Evolutionary conservation across 306 rosid genomes (phyloP).

Genomic region (Erythrophleum fordii): DNA sequence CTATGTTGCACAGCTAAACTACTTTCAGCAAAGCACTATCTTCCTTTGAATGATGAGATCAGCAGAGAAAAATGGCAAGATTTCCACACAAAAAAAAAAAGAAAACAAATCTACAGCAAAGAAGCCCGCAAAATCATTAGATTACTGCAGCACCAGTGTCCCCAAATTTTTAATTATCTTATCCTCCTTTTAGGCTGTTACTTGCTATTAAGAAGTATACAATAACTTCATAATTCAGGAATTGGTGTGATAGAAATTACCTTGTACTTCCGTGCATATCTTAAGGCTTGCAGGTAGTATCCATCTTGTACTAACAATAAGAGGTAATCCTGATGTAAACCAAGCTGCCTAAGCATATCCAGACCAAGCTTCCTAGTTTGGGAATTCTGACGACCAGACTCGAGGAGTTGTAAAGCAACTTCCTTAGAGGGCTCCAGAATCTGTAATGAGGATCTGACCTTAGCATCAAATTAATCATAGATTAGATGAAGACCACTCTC

Average conservation of each 20-base stretch:
- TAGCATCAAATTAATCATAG: conserved; percentile 39
- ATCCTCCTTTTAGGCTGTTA: neutral
- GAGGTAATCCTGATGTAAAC: conserved; percentile 89
- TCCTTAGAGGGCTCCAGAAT: conserved; percentile 92
- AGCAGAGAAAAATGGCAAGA: conserved; percentile 21
- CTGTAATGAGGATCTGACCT: conserved; percentile 48
- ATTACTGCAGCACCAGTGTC: conserved; percentile 28
- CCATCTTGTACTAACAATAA: conserved; percentile 87
- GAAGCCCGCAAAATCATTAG: conserved; percentile 14
- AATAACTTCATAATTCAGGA: conserved; percentile 23
- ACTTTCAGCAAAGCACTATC: conserved; percentile 25
- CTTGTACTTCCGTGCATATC: conserved; percentile 78
- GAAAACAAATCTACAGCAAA: conserved; percentile 19
- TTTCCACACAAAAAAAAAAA: no score
- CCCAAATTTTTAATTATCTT: conserved; percentile 13
- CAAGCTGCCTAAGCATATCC: conserved; percentile 91
- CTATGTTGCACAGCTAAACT: neutral
- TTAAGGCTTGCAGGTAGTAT: conserved; percentile 89
- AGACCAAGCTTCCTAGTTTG: conserved; percentile 89
- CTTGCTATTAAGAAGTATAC: conserved; percentile 9
- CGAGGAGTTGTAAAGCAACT: conserved; percentile 89
- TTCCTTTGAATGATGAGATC: neutral
- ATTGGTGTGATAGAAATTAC: conserved; percentile 50
- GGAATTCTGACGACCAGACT: conserved; percentile 81
- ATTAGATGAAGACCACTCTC: conserved; percentile 9